Evolutionary conservation across 2,329 filamentous ascomycete genomes (phyloP), one percentile per base, ranked within the genome.

Genomic region (Berkeleyomyces rouxiae): DNA sequence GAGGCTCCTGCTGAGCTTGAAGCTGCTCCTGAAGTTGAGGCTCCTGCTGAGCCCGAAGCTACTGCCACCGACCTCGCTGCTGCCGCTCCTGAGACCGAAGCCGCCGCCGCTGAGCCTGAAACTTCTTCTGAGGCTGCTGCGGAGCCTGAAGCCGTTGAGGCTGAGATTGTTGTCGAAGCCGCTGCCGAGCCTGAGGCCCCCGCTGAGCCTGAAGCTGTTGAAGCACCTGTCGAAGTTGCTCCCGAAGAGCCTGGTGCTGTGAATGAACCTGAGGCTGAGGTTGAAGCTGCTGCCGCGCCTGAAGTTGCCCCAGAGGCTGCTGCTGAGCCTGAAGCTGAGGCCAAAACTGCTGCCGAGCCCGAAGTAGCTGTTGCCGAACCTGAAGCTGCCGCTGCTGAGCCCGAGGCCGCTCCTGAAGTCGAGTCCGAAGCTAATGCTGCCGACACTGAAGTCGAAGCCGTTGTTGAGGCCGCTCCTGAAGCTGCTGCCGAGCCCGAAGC

Each of bases 361-460:
- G 23, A 23, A 23, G 23, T 55, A 13, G 51, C 16, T 7, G 16
- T 51, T 23, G 47, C 51, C 2, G 53, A 61, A 6, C n/a, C 62
- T 37, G 51, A 59, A 4, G 58, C 59, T 36, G 60, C 61, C 42
- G 57, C 37, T 33, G 57, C 47, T 13, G 46, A 67, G 67, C 60
- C 67, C 67, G 64, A 53, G 36, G 58, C 61, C n/a, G 33, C 7
- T 31, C 37, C n/a, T 9, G 57, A 31, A 31, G 57, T 23, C 31
- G 51, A 57, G 51, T 37, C 51, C 11, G 39, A 43, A 2, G 37
- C 40, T 44, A n/a, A n/a, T 51, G 64, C 66, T 16, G 7, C 47
- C 46, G 40, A 36, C 4, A 23, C 40, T 40, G 40, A 44, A 9
- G 13, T 3, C 36, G 40, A 61, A 11, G 16, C 43, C 1, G 36